Conservation (phyloP, 2,329 filamentous ascomycete species). For the Fusarium euwallaceae region DNA sequence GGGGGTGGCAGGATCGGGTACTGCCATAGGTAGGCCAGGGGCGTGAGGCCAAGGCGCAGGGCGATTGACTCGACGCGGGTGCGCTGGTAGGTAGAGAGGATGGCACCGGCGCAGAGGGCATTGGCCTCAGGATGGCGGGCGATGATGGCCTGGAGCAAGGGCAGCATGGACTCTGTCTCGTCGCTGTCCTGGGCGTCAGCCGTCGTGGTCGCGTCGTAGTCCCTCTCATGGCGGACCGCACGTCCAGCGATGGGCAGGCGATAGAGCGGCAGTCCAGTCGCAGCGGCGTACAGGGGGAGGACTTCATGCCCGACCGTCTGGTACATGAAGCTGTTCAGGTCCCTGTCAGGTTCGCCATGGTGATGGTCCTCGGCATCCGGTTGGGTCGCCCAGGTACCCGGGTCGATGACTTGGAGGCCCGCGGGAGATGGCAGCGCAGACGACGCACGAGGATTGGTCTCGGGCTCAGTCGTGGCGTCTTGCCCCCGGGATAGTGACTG, state of each 20-base stretch:
- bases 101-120: conserved; percentile 90
- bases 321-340: conserved; percentile 99
- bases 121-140: conserved; percentile 81
- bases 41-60: conserved; percentile 82
- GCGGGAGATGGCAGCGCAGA: conserved; percentile 28
- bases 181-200: conserved; percentile 62
- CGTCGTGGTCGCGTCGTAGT: conserved; percentile 67
- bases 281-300: conserved; percentile 85
- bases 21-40: conserved; percentile 93
- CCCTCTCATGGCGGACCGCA: conserved; percentile 77
- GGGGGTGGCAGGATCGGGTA: conserved; percentile 78
- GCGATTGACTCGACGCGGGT: conserved; percentile 96
- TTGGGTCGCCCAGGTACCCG: conserved; percentile 36
- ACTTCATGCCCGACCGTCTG: conserved; percentile 94
- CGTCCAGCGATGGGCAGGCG: conserved; percentile 80
- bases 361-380: conserved; percentile 5
- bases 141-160: conserved; percentile 77
- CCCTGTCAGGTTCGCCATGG: conserved; percentile 48
- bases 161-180: conserved; percentile 89
- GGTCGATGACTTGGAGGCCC: conserved; percentile 42
- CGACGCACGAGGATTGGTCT: conserved; percentile 9
- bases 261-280: conserved; percentile 86
- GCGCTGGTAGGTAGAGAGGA: conserved; percentile 94
- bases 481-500: conserved; percentile 24
- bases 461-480: conserved; percentile 28